A percentile compares a stretch with the other conserved stretches of the same genome.
phyloP scores from a whole-genome alignment of 2,329 filamentous ascomycete species.

The Arthrobotrys entomopaga region DNA sequence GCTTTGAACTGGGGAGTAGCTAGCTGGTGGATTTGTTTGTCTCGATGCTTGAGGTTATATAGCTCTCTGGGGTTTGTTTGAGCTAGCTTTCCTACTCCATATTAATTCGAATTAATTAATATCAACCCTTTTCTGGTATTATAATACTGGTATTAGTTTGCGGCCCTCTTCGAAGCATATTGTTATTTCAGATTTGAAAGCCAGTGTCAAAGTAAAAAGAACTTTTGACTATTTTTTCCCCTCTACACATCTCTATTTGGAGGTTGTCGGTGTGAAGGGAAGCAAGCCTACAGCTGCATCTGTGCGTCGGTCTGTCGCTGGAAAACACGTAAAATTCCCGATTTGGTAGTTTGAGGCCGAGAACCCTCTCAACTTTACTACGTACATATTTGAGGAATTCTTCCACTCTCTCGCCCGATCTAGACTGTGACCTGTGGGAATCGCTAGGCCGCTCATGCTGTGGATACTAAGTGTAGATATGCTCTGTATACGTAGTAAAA shows the following conservation, averaged over 20 bases:
- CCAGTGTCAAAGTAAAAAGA: not conserved
- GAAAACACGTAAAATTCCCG: constrained; percentile 22
- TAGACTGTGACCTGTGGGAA: constrained; percentile 28
- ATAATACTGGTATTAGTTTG: too few species aligned
- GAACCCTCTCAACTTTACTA: constrained; percentile 53
- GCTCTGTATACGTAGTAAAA: not conserved
- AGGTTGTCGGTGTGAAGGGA: not conserved
- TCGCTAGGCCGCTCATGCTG: not conserved
- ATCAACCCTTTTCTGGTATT: not conserved
- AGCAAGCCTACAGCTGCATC: constrained; percentile 18
- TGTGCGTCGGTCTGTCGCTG: constrained; percentile 40
- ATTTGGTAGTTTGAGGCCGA: constrained; percentile 54
- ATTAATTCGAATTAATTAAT: not conserved
- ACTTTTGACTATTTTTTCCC: not conserved
- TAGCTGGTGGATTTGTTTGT: not conserved
- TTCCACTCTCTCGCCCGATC: constrained; percentile 45
- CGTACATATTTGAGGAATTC: constrained; percentile 39
- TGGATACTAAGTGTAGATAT: not conserved
- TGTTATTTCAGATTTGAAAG: not conserved
- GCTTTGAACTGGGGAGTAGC: not conserved
- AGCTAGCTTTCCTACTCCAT: constrained; percentile 23
- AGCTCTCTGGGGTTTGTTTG: constrained; percentile 40
- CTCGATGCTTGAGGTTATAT: not conserved
- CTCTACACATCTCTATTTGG: not conserved
- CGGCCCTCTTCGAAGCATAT: too few species aligned